phyloP scores from a whole-genome alignment of 2,329 filamentous ascomycete genomes.

The Calonectria hawksworthii region DNA sequence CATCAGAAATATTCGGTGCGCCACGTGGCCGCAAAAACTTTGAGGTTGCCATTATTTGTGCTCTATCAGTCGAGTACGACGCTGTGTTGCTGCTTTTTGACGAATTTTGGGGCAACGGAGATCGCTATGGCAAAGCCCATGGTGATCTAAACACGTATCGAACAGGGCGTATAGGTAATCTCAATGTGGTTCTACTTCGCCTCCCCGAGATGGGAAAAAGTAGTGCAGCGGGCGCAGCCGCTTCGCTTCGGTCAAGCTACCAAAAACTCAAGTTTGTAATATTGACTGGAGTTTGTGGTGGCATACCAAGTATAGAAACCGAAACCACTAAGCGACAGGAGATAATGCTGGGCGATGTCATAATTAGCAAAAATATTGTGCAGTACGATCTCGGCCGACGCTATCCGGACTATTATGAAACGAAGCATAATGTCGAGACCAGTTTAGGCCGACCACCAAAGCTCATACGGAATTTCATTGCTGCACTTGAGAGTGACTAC shows the following conservation, averaged over 20 bases:
- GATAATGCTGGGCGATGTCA: conserved; percentile 50
- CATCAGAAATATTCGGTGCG: not conserved
- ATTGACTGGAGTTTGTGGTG: conserved; percentile 58
- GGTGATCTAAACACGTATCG: conserved; percentile 49
- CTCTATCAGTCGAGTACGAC: not conserved
- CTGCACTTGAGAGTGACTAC: not conserved
- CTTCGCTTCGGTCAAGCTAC: conserved; percentile 52
- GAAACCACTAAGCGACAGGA: conserved; percentile 22
- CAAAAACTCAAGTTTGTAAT: conserved; percentile 50
- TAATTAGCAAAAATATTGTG: conserved; percentile 47
- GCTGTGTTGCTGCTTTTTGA: not conserved
- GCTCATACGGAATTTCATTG: conserved; percentile 17
- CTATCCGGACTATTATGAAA: conserved; percentile 35
- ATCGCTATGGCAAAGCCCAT: not conserved
- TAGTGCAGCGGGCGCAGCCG: conserved; percentile 42
- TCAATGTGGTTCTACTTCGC: conserved; percentile 48
- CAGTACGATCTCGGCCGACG: conserved; percentile 46
- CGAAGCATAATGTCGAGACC: conserved; percentile 43
- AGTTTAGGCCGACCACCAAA: conserved; percentile 30
- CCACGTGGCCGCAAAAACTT: not conserved
- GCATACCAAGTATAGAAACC: conserved; percentile 41
- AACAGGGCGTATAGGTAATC: conserved; percentile 45
- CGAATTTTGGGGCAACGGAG: conserved; percentile 10
- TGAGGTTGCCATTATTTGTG: conserved; percentile 8
- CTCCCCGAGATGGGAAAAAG: conserved; percentile 48